Conservation (phyloP, 1,284 basidiomycete genomes). For the Boletus calvinii region DNA sequence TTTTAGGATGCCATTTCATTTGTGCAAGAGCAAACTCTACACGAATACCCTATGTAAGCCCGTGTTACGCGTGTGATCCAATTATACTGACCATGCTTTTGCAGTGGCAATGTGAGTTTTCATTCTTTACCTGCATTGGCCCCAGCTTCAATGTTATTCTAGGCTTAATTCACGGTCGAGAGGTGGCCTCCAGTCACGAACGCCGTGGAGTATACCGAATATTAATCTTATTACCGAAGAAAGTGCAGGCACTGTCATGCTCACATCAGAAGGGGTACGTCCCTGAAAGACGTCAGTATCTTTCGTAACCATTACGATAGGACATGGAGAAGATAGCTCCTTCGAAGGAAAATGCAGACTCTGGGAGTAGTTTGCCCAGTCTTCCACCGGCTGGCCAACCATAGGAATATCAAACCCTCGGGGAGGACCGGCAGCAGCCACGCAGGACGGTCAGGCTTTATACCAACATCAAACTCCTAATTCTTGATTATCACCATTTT, state of each 20-base stretch:
- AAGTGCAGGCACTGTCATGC: background rate
- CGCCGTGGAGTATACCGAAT: slow-evolving; percentile 11
- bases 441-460: slow-evolving; percentile 1
- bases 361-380: background rate
- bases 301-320: slow-evolving; percentile 11
- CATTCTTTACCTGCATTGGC: background rate
- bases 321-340: slow-evolving; percentile 4
- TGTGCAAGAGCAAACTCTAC: slow-evolving; percentile 43
- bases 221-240: slow-evolving; percentile 10
- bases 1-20: slow-evolving; percentile 21
- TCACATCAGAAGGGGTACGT: slow-evolving; percentile 34
- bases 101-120: slow-evolving; percentile 20
- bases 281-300: background rate
- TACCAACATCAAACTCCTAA: background rate
- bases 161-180: slow-evolving; percentile 19
- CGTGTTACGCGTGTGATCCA: background rate
- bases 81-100: slow-evolving; percentile 1
- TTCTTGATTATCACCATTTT: background rate
- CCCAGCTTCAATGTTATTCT: background rate
- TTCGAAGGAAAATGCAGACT: background rate
- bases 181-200: slow-evolving; percentile 2
- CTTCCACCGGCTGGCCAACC: background rate
- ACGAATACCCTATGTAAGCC: slow-evolving; percentile 20
- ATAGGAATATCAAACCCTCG: background rate
- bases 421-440: background rate